These are phyloP conservation scores for Vitis cinerea DNA, from an alignment of 164 flowering plant genomes.

Conservation along the genomic window DNA sequence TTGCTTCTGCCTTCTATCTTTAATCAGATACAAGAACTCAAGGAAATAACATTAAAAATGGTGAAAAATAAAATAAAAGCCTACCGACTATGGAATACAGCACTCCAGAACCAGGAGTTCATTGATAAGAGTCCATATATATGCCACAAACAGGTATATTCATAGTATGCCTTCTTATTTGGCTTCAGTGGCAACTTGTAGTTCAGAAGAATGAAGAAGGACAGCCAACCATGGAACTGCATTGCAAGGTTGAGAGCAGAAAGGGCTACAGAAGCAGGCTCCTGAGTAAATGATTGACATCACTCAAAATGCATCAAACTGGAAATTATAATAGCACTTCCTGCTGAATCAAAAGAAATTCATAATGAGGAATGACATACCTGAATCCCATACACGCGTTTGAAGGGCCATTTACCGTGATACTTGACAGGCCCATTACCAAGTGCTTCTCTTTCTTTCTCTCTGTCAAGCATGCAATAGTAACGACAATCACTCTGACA, in stretches of 20 bases:
- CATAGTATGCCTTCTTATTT: conserved; percentile 62
- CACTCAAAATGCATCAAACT: conserved; percentile 1
- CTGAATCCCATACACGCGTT: conserved; percentile 82
- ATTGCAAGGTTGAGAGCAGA: conserved; percentile 83
- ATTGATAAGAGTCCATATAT: conserved; percentile 75
- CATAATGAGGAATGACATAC: conserved; percentile 30
- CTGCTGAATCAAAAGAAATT: background rate
- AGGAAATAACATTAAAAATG: background rate
- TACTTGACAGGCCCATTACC: conserved; percentile 73
- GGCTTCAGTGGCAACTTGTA: conserved; percentile 74
- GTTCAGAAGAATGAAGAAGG: conserved; percentile 70
- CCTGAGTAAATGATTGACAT: conserved; percentile 21
- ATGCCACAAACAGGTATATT: conserved; percentile 68
- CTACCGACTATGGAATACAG: conserved; percentile 83
- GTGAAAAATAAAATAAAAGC: conserved; percentile 16
- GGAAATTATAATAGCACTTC: background rate
- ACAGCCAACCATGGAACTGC: conserved; percentile 91
- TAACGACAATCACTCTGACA: conserved; percentile 79
- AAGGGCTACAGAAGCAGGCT: conserved; percentile 64
- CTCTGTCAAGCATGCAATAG: conserved; percentile 77
- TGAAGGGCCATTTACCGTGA: conserved; percentile 97
- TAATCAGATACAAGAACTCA: background rate
- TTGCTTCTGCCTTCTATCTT: background rate
- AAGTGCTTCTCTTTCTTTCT: conserved; percentile 55
- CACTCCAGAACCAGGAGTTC: conserved; percentile 96